A percentile compares a stretch with the other conserved stretches of the same genome.
Evolutionary conservation across 257 asterid genomes (phyloP).

Genomic region (Ocimum tenuiflorum): DNA sequence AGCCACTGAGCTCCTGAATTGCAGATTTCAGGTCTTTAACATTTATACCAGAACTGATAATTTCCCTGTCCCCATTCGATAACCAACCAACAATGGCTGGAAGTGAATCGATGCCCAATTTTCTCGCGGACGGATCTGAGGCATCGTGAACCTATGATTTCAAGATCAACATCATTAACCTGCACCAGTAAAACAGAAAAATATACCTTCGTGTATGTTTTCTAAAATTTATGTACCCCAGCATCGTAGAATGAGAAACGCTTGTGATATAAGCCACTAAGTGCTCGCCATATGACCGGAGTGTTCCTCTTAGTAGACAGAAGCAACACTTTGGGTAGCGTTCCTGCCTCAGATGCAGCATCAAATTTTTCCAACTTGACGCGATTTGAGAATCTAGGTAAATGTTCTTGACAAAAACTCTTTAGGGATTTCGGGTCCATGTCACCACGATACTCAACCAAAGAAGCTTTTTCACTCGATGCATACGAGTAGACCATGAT

Average conservation of each 20-base stretch:
- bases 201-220: not conserved
- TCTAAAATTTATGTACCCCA: slow-evolving; percentile 37
- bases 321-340: slow-evolving; percentile 68
- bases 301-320: slow-evolving; percentile 81
- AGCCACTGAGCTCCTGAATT: slow-evolving; percentile 57
- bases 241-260: slow-evolving; percentile 67
- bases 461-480: slow-evolving; percentile 46
- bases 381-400: slow-evolving; percentile 87
- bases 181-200: not conserved
- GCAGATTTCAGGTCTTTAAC: slow-evolving; percentile 74
- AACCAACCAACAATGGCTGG: slow-evolving; percentile 86
- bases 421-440: slow-evolving; percentile 54
- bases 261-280: slow-evolving; percentile 72
- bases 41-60: slow-evolving; percentile 57
- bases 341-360: slow-evolving; percentile 40
- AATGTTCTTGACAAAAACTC: slow-evolving; percentile 55
- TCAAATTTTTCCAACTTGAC: slow-evolving; percentile 42
- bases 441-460: slow-evolving; percentile 69
- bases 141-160: slow-evolving; percentile 51
- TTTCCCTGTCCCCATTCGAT: slow-evolving; percentile 71
- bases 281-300: slow-evolving; percentile 85
- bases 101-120: slow-evolving; percentile 62
- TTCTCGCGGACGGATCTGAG: slow-evolving; percentile 49
- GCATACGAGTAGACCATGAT: slow-evolving; percentile 54
- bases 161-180: not conserved